Evolutionary conservation across 176 grass and related monocot species (phyloP).

Genomic region (Triticum urartu): DNA sequence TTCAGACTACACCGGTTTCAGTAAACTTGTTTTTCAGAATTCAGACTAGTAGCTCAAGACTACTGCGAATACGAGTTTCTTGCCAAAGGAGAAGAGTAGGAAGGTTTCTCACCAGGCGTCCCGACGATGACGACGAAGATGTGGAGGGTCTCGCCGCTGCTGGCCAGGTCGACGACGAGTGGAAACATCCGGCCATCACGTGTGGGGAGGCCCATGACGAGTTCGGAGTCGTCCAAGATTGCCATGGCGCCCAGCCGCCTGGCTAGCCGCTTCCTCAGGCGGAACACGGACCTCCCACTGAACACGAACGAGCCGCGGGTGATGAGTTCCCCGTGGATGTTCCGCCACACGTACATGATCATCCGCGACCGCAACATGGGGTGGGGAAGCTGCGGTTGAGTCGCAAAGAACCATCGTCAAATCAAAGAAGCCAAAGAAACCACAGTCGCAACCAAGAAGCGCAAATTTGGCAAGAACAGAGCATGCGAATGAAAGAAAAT

Average conservation of each 20-base stretch:
- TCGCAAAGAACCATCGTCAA: background rate
- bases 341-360: background rate
- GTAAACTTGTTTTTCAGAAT: too few species aligned
- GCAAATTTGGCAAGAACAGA: background rate
- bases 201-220: background rate
- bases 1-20: too few species aligned
- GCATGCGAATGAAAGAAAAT: background rate
- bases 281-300: background rate
- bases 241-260: background rate
- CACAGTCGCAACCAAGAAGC: too few species aligned
- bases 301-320: background rate
- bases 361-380: background rate
- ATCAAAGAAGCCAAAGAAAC: too few species aligned
- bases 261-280: background rate
- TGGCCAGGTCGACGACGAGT: conserved; percentile 27
- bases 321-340: background rate
- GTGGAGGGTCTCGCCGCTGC: background rate
- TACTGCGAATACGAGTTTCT: too few species aligned
- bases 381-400: background rate
- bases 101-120: background rate
- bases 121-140: background rate
- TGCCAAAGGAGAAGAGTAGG: background rate
- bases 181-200: conserved; percentile 18
- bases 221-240: background rate
- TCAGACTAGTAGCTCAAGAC: too few species aligned